Percentiles rank a stretch among this genome's conserved stretches.
phyloP scores from a whole-genome alignment of 441 rosid genomes.

The Flueggea neowawraea region DNA sequence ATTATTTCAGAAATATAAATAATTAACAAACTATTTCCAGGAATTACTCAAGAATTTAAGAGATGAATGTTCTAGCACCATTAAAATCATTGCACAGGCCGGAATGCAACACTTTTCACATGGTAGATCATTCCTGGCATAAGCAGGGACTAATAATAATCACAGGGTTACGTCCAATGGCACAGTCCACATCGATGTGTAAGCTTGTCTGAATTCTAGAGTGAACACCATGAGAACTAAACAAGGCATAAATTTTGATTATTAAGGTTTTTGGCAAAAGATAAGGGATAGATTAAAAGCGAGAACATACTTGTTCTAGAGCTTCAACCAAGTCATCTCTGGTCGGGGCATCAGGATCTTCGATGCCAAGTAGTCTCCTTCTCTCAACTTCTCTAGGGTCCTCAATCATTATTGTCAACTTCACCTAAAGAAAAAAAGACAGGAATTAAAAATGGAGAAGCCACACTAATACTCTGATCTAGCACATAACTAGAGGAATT shows the following conservation, averaged over 20 bases:
- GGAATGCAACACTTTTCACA: no score
- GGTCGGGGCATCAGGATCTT: constrained; percentile 68
- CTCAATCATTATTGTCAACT: constrained; percentile 78
- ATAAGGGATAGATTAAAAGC: background rate
- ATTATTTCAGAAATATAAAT: no score
- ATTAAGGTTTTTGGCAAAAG: background rate
- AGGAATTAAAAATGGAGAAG: background rate
- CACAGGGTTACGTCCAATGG: no score
- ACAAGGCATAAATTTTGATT: background rate
- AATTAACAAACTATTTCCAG: no score
- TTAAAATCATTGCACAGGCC: no score
- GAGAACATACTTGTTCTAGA: constrained; percentile 50
- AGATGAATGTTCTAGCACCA: no score
- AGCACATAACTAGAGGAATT: background rate
- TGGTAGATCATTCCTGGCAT: no score
- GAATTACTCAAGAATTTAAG: no score
- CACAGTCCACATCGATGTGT: no score
- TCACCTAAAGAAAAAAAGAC: constrained; percentile 38
- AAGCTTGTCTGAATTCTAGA: background rate
- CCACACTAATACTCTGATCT: background rate
- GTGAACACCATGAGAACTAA: background rate
- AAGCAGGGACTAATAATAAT: no score
- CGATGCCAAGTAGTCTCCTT: constrained; percentile 78
- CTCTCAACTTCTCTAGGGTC: constrained; percentile 90
- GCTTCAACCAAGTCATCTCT: constrained; percentile 87